A percentile compares a stretch with the other conserved stretches of the same genome.
Conservation (phyloP, 148 eudicot genomes). For the Chenopodium album region DNA sequence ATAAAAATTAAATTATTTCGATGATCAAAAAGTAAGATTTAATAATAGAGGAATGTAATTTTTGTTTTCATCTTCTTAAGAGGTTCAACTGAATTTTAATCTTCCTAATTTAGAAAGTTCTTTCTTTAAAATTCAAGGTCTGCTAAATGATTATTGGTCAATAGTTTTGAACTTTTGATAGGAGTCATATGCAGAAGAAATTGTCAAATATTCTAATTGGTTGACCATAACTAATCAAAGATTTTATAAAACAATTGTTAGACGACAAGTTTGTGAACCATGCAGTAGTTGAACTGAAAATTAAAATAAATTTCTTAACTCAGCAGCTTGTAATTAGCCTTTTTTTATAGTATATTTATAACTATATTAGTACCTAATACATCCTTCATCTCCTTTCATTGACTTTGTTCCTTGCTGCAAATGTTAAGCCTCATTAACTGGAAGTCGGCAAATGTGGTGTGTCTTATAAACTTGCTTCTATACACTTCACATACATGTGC, state of each 20-base stretch:
- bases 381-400: not conserved
- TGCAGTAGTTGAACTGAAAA: not conserved
- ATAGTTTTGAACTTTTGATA: not conserved
- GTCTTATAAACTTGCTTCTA: too few species aligned
- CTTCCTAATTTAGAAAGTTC: not conserved
- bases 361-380: not conserved
- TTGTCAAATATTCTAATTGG: constrained; percentile 2
- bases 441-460: too few species aligned
- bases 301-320: not conserved
- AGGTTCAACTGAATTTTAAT: not conserved
- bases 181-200: not conserved
- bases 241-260: too few species aligned
- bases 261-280: not conserved
- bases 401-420: not conserved
- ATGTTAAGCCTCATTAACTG: not conserved
- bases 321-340: not conserved
- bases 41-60: too few species aligned
- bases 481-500: too few species aligned
- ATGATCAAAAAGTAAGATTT: too few species aligned
- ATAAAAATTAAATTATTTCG: too few species aligned
- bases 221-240: not conserved
- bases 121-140: not conserved
- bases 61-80: too few species aligned
- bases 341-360: too few species aligned
- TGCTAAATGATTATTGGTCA: not conserved